Conservation (phyloP, 169 alveolate genomes). For the Plasmodium gonderi region DNA sequence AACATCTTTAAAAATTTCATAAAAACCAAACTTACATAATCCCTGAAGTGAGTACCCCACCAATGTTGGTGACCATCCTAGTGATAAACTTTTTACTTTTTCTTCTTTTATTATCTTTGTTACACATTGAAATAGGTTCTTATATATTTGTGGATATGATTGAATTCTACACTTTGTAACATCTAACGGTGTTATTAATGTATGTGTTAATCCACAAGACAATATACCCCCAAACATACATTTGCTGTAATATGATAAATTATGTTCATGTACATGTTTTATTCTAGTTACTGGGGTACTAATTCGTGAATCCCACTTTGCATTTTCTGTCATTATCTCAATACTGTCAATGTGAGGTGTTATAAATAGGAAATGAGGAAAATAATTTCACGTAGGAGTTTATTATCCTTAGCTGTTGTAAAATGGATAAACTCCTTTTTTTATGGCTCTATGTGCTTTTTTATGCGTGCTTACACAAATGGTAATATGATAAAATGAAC, state of each 20-base stretch:
- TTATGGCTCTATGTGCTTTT: not conserved
- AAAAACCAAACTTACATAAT: conserved; percentile 97
- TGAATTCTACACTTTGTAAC: conserved; percentile 97
- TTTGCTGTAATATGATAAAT: conserved; percentile 89
- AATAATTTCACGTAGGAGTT: not conserved
- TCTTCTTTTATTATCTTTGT: conserved; percentile 87
- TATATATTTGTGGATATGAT: conserved; percentile 91
- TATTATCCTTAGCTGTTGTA: not conserved
- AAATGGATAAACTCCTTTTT: not conserved
- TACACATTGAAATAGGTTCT: conserved; percentile 86
- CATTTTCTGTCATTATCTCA: conserved; percentile 20
- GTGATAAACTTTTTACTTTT: conserved; percentile 92
- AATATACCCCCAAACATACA: conserved; percentile 97
- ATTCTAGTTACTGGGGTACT: conserved; percentile 79
- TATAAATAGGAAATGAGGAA: not conserved
- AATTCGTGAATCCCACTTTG: conserved; percentile 79
- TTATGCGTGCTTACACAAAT: not conserved
- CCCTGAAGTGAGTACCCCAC: conserved; percentile 98
- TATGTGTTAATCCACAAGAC: conserved; percentile 98
- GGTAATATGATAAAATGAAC: not conserved
- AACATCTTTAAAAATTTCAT: conserved; percentile 97
- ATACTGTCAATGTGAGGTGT: not conserved
- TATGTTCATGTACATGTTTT: conserved; percentile 82
- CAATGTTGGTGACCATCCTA: conserved; percentile 98
- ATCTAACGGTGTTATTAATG: conserved; percentile 96